Evolutionary conservation across 1,284 basidiomycete species (phyloP).

Genomic region (Cronartium quercuum): DNA sequence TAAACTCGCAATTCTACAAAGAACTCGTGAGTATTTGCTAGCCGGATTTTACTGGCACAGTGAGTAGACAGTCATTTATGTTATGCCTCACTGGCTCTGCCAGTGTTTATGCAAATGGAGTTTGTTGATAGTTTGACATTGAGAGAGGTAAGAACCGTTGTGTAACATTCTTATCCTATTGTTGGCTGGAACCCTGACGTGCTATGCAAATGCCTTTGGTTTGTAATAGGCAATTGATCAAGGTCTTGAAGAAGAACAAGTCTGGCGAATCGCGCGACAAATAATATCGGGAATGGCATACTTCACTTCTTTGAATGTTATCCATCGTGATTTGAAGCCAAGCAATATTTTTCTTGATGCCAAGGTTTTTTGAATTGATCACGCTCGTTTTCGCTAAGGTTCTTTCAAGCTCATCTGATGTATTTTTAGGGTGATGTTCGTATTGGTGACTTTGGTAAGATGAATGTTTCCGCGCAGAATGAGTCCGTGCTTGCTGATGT

Average conservation of each 20-base stretch:
- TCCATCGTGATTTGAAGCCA: slow-evolving; percentile 87
- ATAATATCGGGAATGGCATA: slow-evolving; percentile 87
- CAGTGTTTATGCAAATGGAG: slow-evolving; percentile 23
- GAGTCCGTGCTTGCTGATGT: background rate
- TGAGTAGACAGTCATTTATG: background rate
- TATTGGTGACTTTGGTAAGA: slow-evolving; percentile 81
- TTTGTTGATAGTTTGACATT: slow-evolving; percentile 36
- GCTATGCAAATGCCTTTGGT: no score
- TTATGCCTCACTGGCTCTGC: background rate
- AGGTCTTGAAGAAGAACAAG: slow-evolving; percentile 69
- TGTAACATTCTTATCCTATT: no score
- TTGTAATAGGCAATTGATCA: slow-evolving; percentile 63
- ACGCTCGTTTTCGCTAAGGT: slow-evolving; percentile 40
- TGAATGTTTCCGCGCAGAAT: slow-evolving; percentile 1
- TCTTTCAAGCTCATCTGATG: background rate
- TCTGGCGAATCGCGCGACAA: slow-evolving; percentile 84
- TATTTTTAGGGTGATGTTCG: slow-evolving; percentile 83
- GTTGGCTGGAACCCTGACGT: no score
- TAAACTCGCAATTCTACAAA: slow-evolving; percentile 1
- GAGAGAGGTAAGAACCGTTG: slow-evolving; percentile 16
- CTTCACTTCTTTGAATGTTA: slow-evolving; percentile 79
- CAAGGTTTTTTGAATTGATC: slow-evolving; percentile 57
- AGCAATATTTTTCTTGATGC: slow-evolving; percentile 68
- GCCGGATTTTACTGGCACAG: no score
- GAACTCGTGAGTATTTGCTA: slow-evolving; percentile 11